Evolutionary conservation across 75 land plant species (phyloP).

Genomic region (Cryptomeria japonica): DNA sequence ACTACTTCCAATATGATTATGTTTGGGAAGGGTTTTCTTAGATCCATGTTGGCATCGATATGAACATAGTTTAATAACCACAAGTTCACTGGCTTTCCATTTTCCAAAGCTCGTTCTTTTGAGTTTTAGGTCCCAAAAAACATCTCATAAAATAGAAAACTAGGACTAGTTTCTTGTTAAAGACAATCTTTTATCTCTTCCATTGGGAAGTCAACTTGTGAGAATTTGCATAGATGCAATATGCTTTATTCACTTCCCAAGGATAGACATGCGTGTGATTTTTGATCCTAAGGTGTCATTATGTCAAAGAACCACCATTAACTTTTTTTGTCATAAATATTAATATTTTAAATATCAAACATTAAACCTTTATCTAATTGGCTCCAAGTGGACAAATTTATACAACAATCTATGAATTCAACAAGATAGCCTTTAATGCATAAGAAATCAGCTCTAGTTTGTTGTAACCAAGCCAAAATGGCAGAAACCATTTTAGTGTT

Average conservation of each 20-base stretch:
- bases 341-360: not conserved
- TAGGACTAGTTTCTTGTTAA: too few relatives aligned
- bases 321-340: not conserved
- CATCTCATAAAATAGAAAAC: too few relatives aligned
- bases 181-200: too few relatives aligned
- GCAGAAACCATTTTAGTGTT: not conserved
- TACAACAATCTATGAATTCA: not conserved
- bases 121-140: too few relatives aligned
- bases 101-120: too few relatives aligned
- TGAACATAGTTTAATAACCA: too few relatives aligned
- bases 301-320: not conserved
- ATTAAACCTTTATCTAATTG: not conserved
- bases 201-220: too few relatives aligned
- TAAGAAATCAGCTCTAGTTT: not conserved
- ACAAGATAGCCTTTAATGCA: not conserved
- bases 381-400: not conserved
- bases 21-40: too few relatives aligned
- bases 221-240: too few relatives aligned
- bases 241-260: not conserved
- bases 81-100: too few relatives aligned
- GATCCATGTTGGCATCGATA: too few relatives aligned
- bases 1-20: too few relatives aligned
- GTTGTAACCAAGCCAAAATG: not conserved
- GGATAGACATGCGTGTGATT: not conserved
- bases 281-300: not conserved